These are phyloP conservation scores for Nidularia sp. DNA, from an alignment of 768 basidiomycete genomes.

Conservation along the genomic window DNA sequence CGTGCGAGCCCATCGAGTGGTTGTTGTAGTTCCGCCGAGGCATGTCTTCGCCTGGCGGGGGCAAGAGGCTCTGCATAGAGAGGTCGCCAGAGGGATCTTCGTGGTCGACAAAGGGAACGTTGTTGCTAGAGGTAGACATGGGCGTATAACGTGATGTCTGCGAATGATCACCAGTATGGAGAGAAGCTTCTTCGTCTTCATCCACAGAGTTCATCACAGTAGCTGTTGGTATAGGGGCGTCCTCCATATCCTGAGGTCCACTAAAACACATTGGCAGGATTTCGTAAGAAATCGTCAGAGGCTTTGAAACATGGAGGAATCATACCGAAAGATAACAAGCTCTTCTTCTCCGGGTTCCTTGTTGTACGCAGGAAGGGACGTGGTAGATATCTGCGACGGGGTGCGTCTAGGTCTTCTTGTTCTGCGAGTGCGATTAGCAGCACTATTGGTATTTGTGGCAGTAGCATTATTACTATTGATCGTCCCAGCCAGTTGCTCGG, in stretches of 20 bases:
- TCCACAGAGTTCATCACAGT: constrained; percentile 30
- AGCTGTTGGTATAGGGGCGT: constrained; percentile 40
- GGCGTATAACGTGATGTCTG: constrained; percentile 28
- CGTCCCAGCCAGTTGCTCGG: constrained; percentile 53
- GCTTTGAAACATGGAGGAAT: background rate
- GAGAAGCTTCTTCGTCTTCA: constrained; percentile 26
- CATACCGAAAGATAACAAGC: constrained; percentile 60
- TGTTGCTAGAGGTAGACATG: constrained; percentile 33
- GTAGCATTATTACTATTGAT: constrained; percentile 19
- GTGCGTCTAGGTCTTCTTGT: constrained; percentile 49
- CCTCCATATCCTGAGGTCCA: constrained; percentile 51
- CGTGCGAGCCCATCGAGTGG: constrained; percentile 18
- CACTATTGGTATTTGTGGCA: constrained; percentile 10
- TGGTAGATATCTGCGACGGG: constrained; percentile 78
- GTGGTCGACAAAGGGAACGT: constrained; percentile 35
- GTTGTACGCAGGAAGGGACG: constrained; percentile 73
- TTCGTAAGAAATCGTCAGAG: background rate
- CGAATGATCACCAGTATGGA: constrained; percentile 23
- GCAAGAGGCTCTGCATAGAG: constrained; percentile 10
- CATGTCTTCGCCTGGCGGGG: constrained; percentile 14
- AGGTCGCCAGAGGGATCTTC: constrained; percentile 20
- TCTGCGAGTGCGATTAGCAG: constrained; percentile 24
- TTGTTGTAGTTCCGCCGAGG: constrained; percentile 24
- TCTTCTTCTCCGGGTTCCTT: constrained; percentile 84
- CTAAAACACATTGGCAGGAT: constrained; percentile 19